Evolutionary conservation across 1,284 basidiomycete genomes (phyloP), one percentile per base, ranked within the genome.

Genomic region (Dichomitus squalens): DNA sequence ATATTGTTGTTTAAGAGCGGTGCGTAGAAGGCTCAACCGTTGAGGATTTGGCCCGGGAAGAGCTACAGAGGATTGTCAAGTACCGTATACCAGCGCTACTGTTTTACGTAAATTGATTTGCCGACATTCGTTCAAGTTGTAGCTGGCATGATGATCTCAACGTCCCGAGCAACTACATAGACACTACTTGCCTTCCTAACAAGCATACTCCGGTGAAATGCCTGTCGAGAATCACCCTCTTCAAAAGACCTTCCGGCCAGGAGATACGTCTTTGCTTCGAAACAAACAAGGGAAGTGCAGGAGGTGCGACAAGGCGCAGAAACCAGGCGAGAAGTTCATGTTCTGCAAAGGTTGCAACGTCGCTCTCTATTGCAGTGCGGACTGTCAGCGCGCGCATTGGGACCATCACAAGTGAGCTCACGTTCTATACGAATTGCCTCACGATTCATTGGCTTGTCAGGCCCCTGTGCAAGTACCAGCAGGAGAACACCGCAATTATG

Each of bases 311-410:
- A 51, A 43, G 18, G 40, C 39, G 3, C 49, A 41, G 39, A 39
- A 29, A 25, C 35, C 44, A 2, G 55, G 49, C 6, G 49, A 47
- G 36, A 23, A 47, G 3, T 52, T 56, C 49, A n/a, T 7, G 9
- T 23, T 56, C 14, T 56, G 55, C 23, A 52, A 46, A n/a, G 55
- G 55, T 3, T 56, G 55, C 49, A n/a, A 40, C 11, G 29, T 39
- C 20, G 43, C 49, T 2, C 43, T 56, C 16, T 56, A 56, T 29
- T 56, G 49, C 49, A 47, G 49, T 43, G 36, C 51, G 23, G 36
- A 47, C 2, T 56, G 55, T 39, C 55, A 56, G 29, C 40, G 36
- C 11, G 55, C 49, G n/a, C 49, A 52, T 27, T 56, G 55, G 44
- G 41, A 43, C 14, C 25, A 33, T 9, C 55, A 52, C 49, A 56